Base-by-base conservation (phyloP, 371 early-diverging fungal genomes). In the Encephalitozoon romaleae region DNA sequence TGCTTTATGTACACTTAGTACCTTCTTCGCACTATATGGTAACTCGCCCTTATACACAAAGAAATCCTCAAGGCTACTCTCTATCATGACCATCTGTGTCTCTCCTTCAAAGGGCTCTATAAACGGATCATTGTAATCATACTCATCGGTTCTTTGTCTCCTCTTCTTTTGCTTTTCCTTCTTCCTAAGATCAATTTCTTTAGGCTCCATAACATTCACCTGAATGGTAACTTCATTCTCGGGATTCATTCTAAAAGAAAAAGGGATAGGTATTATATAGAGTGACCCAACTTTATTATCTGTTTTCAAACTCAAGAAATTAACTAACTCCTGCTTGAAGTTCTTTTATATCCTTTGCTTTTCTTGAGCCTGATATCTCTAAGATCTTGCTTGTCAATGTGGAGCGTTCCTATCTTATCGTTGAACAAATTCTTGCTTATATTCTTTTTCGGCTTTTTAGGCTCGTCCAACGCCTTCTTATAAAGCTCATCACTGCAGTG, bases 81-180 rank as follows among this genome's bases (percentile, higher is more conserved):
- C 83, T 26, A 83, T 45, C 12, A 80, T 73, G 28, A 83, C 83
- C 15, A 43, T 30, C n/a, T 75, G 69, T 26, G 30, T 25, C 64
- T 83, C 83, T 11, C 79, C 81, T 43, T 83, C 83, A 53, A 81
- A 71, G 4, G 70, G 28, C 38, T 83, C 83, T 38, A 83, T 74
- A 38, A 83, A 79, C 11, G 65, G 53, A 65, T 83, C 83, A 18
- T 70, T 67, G 30, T 78, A 81, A 65, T 83, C 83, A 55, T 81
- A 81, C 1, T 80, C 81, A 26, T 83, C 83, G 2, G 70, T 12
- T 4, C 30, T n/a, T 28, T 66, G 49, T 45, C 49, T 28, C 45
- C 83, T 67, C 30, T 71, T 77, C 43, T 73, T 77, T 15, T 4
- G n/a, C 41, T 72, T 64, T 18, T 1, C 25, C 32, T 47, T 47